A percentile compares a stretch with the other conserved stretches of the same genome.
phyloP scores from a whole-genome alignment of 345 rosid species.

The Lenwebbia sp. region DNA sequence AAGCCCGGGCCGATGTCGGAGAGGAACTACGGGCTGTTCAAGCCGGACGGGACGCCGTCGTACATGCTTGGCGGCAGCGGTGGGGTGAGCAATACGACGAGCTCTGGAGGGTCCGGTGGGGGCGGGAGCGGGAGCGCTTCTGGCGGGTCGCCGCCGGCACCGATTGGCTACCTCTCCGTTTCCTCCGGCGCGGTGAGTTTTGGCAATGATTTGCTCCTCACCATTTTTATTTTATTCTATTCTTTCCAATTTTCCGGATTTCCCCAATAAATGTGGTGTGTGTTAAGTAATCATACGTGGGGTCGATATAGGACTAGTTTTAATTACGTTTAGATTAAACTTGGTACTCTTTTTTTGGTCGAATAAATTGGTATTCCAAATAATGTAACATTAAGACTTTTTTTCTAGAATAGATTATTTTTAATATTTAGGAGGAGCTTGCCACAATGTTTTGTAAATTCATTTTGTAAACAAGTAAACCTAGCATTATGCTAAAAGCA shows the following conservation, averaged over 20 bases:
- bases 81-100: neutral
- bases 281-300: no score
- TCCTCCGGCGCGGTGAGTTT: constrained; percentile 15
- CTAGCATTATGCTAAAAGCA: no score
- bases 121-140: neutral
- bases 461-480: neutral
- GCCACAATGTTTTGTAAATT: neutral
- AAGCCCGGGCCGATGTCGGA: constrained; percentile 42
- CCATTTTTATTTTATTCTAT: neutral
- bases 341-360: no score
- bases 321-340: no score
- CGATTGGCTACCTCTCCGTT: constrained; percentile 8
- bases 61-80: constrained; percentile 9
- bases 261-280: no score
- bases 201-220: neutral
- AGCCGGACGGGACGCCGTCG: constrained; percentile 38
- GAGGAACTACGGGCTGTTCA: constrained; percentile 36
- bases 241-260: neutral
- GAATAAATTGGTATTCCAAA: no score
- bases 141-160: neutral
- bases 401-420: no score
- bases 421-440: no score
- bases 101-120: neutral
- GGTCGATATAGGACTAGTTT: no score
- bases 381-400: no score